These are phyloP conservation scores for Tilletia walkeri DNA, from an alignment of 1,284 basidiomycete genomes.

Conservation along the genomic window DNA sequence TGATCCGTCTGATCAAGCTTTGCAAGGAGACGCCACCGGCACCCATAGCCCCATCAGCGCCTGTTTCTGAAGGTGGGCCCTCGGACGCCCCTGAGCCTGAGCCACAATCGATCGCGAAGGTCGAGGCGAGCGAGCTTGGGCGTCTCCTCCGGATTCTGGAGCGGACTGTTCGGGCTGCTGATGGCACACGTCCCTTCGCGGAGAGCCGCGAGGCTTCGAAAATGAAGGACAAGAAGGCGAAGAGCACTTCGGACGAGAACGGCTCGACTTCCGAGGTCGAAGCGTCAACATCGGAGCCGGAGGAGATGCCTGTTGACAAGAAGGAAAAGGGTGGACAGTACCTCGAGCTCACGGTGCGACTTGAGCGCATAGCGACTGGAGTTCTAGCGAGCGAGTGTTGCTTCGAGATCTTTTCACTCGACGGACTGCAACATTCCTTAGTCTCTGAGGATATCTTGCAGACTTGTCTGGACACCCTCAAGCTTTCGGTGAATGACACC, in stretches of 20 bases:
- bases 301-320: background rate
- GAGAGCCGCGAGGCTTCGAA: slow-evolving; percentile 19
- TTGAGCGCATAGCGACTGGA: slow-evolving; percentile 65
- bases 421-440: slow-evolving; percentile 76
- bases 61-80: background rate
- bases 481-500: slow-evolving; percentile 74
- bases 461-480: slow-evolving; percentile 71
- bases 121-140: slow-evolving; percentile 24
- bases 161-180: slow-evolving; percentile 30
- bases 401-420: slow-evolving; percentile 72
- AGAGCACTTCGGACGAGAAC: slow-evolving; percentile 14
- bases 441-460: slow-evolving; percentile 83
- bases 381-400: slow-evolving; percentile 77
- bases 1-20: slow-evolving; percentile 22
- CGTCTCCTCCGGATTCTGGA: slow-evolving; percentile 37
- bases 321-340: slow-evolving; percentile 7
- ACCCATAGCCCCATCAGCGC: background rate
- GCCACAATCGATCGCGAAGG: slow-evolving; percentile 19
- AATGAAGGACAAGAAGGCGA: slow-evolving; percentile 25
- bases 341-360: slow-evolving; percentile 65
- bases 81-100: background rate
- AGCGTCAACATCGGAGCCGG: background rate
- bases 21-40: slow-evolving; percentile 1
- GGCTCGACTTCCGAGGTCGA: background rate
- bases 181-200: slow-evolving; percentile 34